These are phyloP conservation scores for Fusarium oligoseptatum DNA, from an alignment of 2,329 filamentous ascomycete species.

Conservation along the genomic window DNA sequence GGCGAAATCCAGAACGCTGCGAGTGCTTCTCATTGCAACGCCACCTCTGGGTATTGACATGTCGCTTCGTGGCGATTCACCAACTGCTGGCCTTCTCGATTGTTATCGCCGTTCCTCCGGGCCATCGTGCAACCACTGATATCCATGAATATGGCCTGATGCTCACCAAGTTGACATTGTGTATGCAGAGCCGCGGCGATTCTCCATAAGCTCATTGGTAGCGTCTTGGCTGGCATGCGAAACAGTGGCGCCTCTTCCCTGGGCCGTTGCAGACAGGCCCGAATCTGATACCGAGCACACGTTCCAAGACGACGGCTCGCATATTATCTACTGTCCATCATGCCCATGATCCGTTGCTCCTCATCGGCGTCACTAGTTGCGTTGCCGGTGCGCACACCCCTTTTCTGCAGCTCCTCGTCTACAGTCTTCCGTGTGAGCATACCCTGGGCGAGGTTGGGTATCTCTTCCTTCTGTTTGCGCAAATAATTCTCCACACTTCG, in stretches of 20 bases:
- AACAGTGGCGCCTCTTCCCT: constrained; percentile 12
- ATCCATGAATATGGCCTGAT: constrained; percentile 39
- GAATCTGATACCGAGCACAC: constrained; percentile 18
- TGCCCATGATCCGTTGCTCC: constrained; percentile 60
- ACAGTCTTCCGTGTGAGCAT: constrained; percentile 72
- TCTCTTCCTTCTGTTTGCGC: constrained; percentile 68
- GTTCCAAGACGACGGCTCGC: constrained; percentile 5
- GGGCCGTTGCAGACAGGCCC: constrained; percentile 15
- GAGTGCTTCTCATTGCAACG: constrained; percentile 8
- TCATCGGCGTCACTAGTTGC: constrained; percentile 51
- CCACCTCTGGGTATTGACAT: constrained; percentile 7
- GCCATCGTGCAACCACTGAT: constrained; percentile 6
- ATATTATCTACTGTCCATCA: constrained; percentile 50
- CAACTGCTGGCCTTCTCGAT: constrained; percentile 4
- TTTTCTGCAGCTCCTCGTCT: constrained; percentile 70
- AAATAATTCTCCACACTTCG: constrained; percentile 82
- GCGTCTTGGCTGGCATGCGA: constrained; percentile 30
- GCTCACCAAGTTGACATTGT: constrained; percentile 14
- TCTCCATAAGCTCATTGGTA: constrained; percentile 27
- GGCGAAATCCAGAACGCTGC: constrained; percentile 27
- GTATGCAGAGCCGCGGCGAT: constrained; percentile 14
- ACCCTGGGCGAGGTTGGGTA: constrained; percentile 61
- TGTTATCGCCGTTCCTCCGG: constrained; percentile 16
- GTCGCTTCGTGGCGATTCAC: constrained; percentile 9
- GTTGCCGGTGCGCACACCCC: constrained; percentile 55